Conservation (phyloP, 2,329 filamentous ascomycete genomes). For the Septoria linicola region DNA sequence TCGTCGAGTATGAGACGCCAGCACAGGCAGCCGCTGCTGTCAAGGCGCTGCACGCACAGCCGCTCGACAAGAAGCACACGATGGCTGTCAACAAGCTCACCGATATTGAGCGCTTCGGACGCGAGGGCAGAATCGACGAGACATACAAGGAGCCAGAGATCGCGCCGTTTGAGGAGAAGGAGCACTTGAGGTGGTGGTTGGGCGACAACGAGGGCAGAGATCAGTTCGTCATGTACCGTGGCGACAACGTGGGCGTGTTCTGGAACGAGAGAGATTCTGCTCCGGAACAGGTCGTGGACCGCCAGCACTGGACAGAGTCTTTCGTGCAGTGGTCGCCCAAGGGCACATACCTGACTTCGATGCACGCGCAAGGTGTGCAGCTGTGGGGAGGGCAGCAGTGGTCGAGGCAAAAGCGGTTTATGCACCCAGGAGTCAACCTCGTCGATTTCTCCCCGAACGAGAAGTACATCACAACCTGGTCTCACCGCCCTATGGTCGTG, state of each 20-base stretch:
- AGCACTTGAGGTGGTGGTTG: slow-evolving; percentile 92
- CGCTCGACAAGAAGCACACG: slow-evolving; percentile 95
- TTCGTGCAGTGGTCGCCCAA: slow-evolving; percentile 98
- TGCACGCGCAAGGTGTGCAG: slow-evolving; percentile 94
- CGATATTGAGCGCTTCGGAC: slow-evolving; percentile 93
- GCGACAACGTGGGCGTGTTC: slow-evolving; percentile 88
- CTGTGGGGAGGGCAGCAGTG: slow-evolving; percentile 92
- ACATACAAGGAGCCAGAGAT: slow-evolving; percentile 80
- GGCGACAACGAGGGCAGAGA: slow-evolving; percentile 86
- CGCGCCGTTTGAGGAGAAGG: slow-evolving; percentile 83
- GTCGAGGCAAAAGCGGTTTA: slow-evolving; percentile 87
- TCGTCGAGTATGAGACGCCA: slow-evolving; percentile 91
- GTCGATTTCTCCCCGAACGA: slow-evolving; percentile 93
- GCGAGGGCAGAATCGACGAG: slow-evolving; percentile 90
- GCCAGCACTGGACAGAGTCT: slow-evolving; percentile 94
- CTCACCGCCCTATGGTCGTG: slow-evolving; percentile 86
- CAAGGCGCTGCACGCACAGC: slow-evolving; percentile 78
- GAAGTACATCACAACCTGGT: slow-evolving; percentile 95
- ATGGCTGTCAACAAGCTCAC: slow-evolving; percentile 97
- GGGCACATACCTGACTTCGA: slow-evolving; percentile 89
- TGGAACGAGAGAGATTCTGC: slow-evolving; percentile 97
- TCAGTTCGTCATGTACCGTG: slow-evolving; percentile 92
- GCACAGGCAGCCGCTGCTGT: slow-evolving; percentile 87
- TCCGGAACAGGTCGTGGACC: slow-evolving; percentile 85
- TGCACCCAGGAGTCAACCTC: slow-evolving; percentile 92